These are phyloP conservation scores for Jaenimonas drosophilae DNA, from an alignment of 208 protist species.

Conservation along the genomic window DNA sequence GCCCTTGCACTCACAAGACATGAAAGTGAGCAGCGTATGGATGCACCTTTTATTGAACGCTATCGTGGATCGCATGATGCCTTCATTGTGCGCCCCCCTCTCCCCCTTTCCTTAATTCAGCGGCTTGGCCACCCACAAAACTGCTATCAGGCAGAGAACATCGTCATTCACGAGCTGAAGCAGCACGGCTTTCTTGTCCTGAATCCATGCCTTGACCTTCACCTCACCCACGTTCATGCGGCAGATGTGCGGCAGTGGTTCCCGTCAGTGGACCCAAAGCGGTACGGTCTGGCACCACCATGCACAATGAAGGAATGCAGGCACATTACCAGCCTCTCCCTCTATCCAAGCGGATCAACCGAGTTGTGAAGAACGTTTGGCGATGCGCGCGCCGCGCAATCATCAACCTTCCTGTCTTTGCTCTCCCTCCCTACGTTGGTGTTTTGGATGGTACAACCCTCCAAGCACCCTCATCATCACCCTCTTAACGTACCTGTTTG, in stretches of 20 bases:
- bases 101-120: constrained; percentile 27
- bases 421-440: too few relatives aligned
- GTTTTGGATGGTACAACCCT: too few relatives aligned
- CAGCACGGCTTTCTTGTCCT: constrained; percentile 38
- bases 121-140: constrained; percentile 67
- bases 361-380: too few relatives aligned
- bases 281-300: constrained; percentile 46
- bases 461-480: too few relatives aligned
- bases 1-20: constrained; percentile 68
- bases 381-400: too few relatives aligned
- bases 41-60: constrained; percentile 53
- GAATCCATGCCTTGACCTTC: constrained; percentile 59
- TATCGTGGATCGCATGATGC: constrained; percentile 86
- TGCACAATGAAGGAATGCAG: constrained; percentile 25
- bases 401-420: too few relatives aligned
- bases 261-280: constrained; percentile 51
- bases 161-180: constrained; percentile 72
- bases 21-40: constrained; percentile 39
- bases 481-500: too few relatives aligned
- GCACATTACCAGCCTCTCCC: not conserved
- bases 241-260: constrained; percentile 81
- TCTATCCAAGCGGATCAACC: too few relatives aligned
- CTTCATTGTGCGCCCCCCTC: constrained; percentile 54
- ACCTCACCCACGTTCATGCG: constrained; percentile 58
- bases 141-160: constrained; percentile 82